A percentile compares a stretch with the other conserved stretches of the same genome.
Conservation (phyloP, 352 stramenopile species). For the Aphanomyces euteiches region DNA sequence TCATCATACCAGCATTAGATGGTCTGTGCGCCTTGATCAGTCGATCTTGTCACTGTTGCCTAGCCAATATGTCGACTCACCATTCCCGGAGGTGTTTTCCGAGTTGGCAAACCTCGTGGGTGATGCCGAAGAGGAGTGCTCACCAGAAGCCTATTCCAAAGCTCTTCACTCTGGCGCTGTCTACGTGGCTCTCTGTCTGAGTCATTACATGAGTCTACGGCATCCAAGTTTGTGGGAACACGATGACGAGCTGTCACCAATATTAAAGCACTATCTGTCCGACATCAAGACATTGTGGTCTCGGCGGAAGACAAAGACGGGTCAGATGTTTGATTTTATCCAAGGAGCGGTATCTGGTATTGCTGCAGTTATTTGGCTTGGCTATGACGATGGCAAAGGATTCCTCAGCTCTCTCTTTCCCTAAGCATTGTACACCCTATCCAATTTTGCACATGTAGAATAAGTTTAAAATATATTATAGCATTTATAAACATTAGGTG, state of each 20-base stretch:
- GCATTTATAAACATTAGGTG: not conserved
- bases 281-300: constrained; percentile 23
- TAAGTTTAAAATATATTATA: constrained; percentile 3
- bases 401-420: constrained; percentile 15
- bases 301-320: constrained; percentile 12
- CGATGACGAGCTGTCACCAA: constrained; percentile 16
- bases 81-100: constrained; percentile 10
- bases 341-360: constrained; percentile 8
- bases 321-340: constrained; percentile 11
- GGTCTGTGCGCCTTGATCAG: not conserved
- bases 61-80: constrained; percentile 17
- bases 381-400: constrained; percentile 20
- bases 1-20: not conserved
- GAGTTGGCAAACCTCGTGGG: constrained; percentile 9
- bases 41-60: constrained; percentile 20
- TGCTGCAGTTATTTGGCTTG: constrained; percentile 19
- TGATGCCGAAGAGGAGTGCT: constrained; percentile 22
- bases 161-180: constrained; percentile 3
- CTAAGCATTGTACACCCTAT: not conserved
- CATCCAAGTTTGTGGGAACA: constrained; percentile 22
- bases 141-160: not conserved
- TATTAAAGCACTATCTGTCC: constrained; percentile 13
- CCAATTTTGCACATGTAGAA: constrained; percentile 9
- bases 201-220: constrained; percentile 15
- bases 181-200: constrained; percentile 15